phyloP scores from a whole-genome alignment of 2,329 filamentous ascomycete genomes.

The Sporothrix protearum region DNA sequence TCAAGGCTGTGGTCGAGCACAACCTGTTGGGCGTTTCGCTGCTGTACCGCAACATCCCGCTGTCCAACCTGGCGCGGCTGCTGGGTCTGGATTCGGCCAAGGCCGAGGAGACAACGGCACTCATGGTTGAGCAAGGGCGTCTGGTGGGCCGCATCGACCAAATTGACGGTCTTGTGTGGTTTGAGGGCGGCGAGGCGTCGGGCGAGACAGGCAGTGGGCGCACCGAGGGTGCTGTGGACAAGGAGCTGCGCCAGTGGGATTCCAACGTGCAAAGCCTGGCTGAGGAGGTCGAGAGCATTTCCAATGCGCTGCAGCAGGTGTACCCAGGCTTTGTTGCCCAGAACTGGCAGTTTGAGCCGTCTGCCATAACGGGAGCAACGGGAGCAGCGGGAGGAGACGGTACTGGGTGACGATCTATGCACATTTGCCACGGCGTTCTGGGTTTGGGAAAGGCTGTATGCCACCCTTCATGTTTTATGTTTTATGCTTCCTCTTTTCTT shows the following conservation, averaged over 20 bases:
- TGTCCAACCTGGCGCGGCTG: conserved; percentile 70
- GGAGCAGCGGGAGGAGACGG: neutral
- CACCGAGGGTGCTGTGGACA: conserved; percentile 60
- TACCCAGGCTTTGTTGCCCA: conserved; percentile 57
- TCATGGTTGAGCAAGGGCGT: conserved; percentile 94
- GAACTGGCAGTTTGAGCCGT: conserved; percentile 8
- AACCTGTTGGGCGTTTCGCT: conserved; percentile 84
- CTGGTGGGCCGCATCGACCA: conserved; percentile 89
- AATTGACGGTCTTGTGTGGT: conserved; percentile 83
- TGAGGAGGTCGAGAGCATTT: conserved; percentile 77
- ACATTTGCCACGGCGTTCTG: neutral
- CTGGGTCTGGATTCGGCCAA: conserved; percentile 74
- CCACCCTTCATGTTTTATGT: neutral
- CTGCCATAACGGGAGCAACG: neutral
- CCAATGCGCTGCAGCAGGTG: conserved; percentile 73
- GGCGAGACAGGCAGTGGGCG: conserved; percentile 66
- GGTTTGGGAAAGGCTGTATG: neutral
- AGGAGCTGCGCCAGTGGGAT: conserved; percentile 82
- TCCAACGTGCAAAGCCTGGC: conserved; percentile 79
- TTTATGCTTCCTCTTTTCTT: neutral
- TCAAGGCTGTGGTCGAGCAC: conserved; percentile 92
- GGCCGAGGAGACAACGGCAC: conserved; percentile 86
- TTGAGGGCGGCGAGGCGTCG: conserved; percentile 69
- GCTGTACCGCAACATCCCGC: conserved; percentile 72
- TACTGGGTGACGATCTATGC: neutral